Evolutionary conservation across 805 yeast genomes (phyloP).

Genomic region (Nakazawaea wickerhamii): DNA sequence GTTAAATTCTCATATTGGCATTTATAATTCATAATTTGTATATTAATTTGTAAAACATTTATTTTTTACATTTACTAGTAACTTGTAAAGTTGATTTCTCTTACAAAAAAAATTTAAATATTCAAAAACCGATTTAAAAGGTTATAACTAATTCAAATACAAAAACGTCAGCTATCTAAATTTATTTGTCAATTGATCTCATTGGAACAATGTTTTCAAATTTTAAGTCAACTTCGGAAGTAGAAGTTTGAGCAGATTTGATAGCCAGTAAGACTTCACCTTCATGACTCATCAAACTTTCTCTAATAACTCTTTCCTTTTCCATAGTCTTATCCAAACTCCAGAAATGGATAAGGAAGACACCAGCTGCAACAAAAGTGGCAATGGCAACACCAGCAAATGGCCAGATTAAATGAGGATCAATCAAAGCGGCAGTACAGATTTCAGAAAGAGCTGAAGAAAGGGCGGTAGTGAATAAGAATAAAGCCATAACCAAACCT

Average conservation of each 20-base stretch:
- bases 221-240: conserved; percentile 3
- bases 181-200: conserved; percentile 9
- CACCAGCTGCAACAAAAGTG: conserved; percentile 28
- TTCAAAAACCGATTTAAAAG: no score
- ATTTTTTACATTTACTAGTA: no score
- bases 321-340: conserved; percentile 25
- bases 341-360: conserved; percentile 25
- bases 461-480: conserved; percentile 31
- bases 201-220: conserved; percentile 10
- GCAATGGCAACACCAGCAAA: conserved; percentile 35
- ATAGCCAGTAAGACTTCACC: conserved; percentile 10
- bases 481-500: conserved; percentile 38
- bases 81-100: no score
- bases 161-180: no score
- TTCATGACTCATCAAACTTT: conserved; percentile 7
- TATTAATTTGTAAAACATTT: not conserved
- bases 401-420: conserved; percentile 38
- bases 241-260: conserved; percentile 2
- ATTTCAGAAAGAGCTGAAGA: conserved; percentile 43
- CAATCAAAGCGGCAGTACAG: conserved; percentile 33
- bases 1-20: not conserved
- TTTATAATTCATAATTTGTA: not conserved
- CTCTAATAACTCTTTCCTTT: conserved; percentile 19
- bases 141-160: no score
- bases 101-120: no score